These are phyloP conservation scores for Withania somnifera DNA, from an alignment of 305 asterid species.

Conservation along the genomic window DNA sequence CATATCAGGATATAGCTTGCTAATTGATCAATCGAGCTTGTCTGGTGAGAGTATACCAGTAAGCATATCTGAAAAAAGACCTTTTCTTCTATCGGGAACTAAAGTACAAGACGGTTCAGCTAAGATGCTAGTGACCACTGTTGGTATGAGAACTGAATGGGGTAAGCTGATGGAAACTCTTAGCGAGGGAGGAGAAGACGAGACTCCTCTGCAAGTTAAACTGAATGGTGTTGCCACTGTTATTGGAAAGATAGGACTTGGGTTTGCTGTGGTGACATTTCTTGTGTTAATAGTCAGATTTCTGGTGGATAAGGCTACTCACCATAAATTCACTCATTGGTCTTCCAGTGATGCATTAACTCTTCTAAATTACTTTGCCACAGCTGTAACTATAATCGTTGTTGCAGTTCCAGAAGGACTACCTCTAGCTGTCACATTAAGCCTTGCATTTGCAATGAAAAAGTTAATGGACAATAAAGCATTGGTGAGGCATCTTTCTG, in stretches of 20 bases:
- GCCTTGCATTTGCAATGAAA: slow-evolving; percentile 97
- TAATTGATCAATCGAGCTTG: slow-evolving; percentile 89
- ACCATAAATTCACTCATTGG: slow-evolving; percentile 55
- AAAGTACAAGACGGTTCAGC: slow-evolving; percentile 89
- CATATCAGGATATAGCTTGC: slow-evolving; percentile 65
- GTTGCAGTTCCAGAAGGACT: slow-evolving; percentile 99
- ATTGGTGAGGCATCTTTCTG: slow-evolving; percentile 80
- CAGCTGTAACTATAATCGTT: slow-evolving; percentile 87
- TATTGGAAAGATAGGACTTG: slow-evolving; percentile 84
- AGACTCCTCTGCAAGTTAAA: slow-evolving; percentile 96
- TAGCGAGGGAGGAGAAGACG: slow-evolving; percentile 95
- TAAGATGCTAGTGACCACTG: slow-evolving; percentile 89
- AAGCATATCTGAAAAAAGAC: slow-evolving; percentile 53
- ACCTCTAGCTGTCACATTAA: slow-evolving; percentile 85
- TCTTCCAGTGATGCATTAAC: slow-evolving; percentile 56
- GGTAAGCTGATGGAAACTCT: slow-evolving; percentile 93
- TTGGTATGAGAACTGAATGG: slow-evolving; percentile 99
- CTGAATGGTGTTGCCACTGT: slow-evolving; percentile 90
- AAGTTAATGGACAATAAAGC: slow-evolving; percentile 70
- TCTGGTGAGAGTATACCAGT: slow-evolving; percentile 91
- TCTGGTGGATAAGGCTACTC: slow-evolving; percentile 52
- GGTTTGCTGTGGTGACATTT: slow-evolving; percentile 67
- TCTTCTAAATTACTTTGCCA: slow-evolving; percentile 77
- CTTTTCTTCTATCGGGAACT: slow-evolving; percentile 76
- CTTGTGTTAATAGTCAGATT: slow-evolving; percentile 53